phyloP scores from a whole-genome alignment of 2,329 filamentous ascomycete genomes.

The Lecanoromycetidae sp. region DNA sequence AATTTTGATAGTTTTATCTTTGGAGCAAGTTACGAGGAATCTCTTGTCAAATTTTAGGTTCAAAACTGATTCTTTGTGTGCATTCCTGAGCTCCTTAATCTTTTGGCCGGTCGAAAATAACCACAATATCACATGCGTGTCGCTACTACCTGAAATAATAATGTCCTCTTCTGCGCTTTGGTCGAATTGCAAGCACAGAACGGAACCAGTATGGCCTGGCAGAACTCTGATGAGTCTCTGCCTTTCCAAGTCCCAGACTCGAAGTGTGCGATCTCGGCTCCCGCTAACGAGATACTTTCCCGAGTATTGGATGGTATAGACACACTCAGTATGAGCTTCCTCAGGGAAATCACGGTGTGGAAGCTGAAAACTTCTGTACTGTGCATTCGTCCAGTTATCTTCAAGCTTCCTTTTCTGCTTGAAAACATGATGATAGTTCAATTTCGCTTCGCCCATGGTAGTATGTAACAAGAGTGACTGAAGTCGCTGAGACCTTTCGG shows the following conservation, averaged over 20 bases:
- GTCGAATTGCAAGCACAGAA: constrained; percentile 91
- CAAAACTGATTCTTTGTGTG: constrained; percentile 81
- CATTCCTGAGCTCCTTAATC: constrained; percentile 60
- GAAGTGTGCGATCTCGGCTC: constrained; percentile 74
- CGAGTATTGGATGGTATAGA: constrained; percentile 88
- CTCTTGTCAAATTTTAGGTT: constrained; percentile 87
- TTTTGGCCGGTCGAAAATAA: constrained; percentile 80
- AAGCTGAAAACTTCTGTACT: constrained; percentile 75
- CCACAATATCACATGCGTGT: constrained; percentile 85
- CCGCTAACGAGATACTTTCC: constrained; percentile 81
- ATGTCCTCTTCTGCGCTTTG: constrained; percentile 75
- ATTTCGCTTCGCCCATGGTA: constrained; percentile 34
- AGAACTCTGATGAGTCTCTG: constrained; percentile 64
- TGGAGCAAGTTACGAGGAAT: constrained; percentile 90
- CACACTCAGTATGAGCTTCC: constrained; percentile 82
- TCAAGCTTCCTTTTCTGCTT: constrained; percentile 75
- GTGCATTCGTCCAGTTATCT: constrained; percentile 78
- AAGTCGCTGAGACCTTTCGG: background rate
- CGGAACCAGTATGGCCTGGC: constrained; percentile 67
- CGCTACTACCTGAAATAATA: constrained; percentile 90
- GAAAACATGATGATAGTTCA: constrained; percentile 93
- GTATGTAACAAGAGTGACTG: constrained; percentile 24
- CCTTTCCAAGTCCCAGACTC: constrained; percentile 81
- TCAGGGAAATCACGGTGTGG: constrained; percentile 68
- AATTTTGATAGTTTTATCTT: constrained; percentile 92